Evolutionary conservation across 1,284 basidiomycete species (phyloP).

Genomic region (Chalciporus sp.): DNA sequence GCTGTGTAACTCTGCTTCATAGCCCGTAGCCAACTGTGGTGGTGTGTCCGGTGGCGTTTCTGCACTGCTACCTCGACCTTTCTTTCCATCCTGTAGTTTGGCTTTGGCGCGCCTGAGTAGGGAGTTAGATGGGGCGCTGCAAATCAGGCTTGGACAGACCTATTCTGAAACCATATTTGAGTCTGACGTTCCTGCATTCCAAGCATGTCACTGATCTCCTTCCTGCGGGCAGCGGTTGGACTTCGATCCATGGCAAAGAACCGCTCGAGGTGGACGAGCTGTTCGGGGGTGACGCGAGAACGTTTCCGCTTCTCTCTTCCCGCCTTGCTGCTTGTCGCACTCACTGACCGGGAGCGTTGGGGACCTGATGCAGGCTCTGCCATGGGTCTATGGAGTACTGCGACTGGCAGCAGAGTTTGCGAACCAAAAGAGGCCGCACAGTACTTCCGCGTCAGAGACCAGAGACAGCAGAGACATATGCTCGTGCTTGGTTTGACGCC

Average conservation of each 20-base stretch:
- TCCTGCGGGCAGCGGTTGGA: constrained; percentile 67
- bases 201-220: constrained; percentile 73
- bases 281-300: constrained; percentile 74
- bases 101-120: constrained; percentile 72
- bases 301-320: constrained; percentile 72
- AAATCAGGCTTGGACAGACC: constrained; percentile 44
- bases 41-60: constrained; percentile 52
- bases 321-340: constrained; percentile 17
- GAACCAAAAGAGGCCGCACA: constrained; percentile 14
- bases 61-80: constrained; percentile 38
- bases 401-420: constrained; percentile 6
- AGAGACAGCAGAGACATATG: constrained; percentile 32
- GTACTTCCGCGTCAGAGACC: constrained; percentile 28
- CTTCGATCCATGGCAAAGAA: constrained; percentile 69
- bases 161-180: constrained; percentile 87
- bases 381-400: constrained; percentile 16
- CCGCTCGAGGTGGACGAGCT: constrained; percentile 70
- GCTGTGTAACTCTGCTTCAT: constrained; percentile 59
- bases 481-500: constrained; percentile 26
- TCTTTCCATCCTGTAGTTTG: constrained; percentile 66
- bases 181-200: constrained; percentile 85
- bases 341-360: constrained; percentile 27
- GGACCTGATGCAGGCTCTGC: constrained; percentile 28
- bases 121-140: constrained; percentile 2
- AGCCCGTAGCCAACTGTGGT: constrained; percentile 53